phyloP scores from a whole-genome alignment of 345 rosid genomes.

The Linum tenue region DNA sequence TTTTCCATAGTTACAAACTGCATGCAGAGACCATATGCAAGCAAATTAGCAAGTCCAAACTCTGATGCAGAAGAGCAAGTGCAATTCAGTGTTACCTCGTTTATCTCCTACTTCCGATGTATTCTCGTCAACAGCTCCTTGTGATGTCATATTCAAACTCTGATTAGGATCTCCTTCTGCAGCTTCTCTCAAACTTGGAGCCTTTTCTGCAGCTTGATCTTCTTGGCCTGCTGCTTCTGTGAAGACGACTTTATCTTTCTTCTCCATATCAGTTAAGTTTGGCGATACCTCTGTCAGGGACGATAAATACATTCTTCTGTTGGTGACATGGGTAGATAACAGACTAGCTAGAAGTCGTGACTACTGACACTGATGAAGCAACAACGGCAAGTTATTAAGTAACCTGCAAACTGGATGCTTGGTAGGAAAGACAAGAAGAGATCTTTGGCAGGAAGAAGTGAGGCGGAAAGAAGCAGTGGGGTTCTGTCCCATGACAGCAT shows the following conservation, averaged over 20 bases:
- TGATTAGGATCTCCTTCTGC: neutral
- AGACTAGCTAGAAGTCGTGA: neutral
- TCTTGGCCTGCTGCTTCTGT: neutral
- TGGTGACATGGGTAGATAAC: neutral
- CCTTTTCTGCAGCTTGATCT: neutral
- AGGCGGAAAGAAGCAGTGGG: conserved; percentile 30
- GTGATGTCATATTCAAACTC: neutral
- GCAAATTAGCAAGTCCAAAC: too few relatives aligned
- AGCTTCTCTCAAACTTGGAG: neutral
- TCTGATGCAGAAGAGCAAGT: neutral
- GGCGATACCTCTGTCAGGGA: conserved; percentile 13
- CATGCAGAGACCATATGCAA: neutral
- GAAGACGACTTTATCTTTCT: conserved; percentile 8
- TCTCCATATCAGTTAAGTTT: conserved; percentile 7
- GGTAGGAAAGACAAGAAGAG: conserved; percentile 11
- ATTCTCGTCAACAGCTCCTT: neutral
- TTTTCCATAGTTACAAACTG: conserved; percentile 69
- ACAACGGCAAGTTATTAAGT: neutral
- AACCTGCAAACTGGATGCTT: neutral
- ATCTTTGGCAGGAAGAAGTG: conserved; percentile 35
- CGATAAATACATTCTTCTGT: neutral
- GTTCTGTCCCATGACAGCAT: conserved; percentile 55
- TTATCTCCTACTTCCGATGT: neutral
- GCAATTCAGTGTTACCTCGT: neutral
- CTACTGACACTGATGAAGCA: neutral